Conservation (phyloP, 257 asterid genomes). For the Cruciata laevipes region DNA sequence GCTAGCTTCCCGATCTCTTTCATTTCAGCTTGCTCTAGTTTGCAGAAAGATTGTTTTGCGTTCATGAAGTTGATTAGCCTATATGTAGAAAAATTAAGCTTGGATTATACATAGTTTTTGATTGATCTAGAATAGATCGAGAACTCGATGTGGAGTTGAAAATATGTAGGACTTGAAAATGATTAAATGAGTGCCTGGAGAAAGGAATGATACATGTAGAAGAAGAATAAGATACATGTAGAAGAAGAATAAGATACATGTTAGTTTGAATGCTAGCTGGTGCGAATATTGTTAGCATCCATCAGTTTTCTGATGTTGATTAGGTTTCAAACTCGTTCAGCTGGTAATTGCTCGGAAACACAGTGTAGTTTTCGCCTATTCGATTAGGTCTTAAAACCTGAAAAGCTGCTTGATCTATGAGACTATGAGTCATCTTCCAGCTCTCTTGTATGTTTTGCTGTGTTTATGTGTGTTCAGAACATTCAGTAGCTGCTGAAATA, state of each 20-base stretch:
- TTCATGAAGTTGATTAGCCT: not conserved
- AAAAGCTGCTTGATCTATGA: not conserved
- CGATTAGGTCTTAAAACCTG: not conserved
- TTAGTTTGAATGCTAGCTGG: too few species aligned
- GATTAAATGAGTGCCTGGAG: not conserved
- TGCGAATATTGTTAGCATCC: not conserved
- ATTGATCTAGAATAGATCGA: not conserved
- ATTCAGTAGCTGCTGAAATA: not conserved
- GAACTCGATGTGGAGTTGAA: not conserved
- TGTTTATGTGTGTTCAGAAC: not conserved
- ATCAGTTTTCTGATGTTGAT: not conserved
- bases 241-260: too few species aligned
- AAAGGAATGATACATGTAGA: too few species aligned
- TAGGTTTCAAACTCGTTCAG: not conserved
- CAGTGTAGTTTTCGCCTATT: not conserved
- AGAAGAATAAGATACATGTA: too few species aligned
- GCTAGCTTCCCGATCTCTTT: slow-evolving; percentile 14
- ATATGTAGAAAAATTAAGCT: not conserved
- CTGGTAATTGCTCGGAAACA: not conserved
- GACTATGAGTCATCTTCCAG: not conserved
- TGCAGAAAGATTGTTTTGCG: not conserved
- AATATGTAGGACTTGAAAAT: not conserved
- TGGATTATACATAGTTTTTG: not conserved
- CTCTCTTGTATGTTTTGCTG: not conserved
- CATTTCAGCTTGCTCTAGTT: slow-evolving; percentile 7